Evolutionary conservation across 352 stramenopile genomes (phyloP).

Genomic region (Phytophthora pini): DNA sequence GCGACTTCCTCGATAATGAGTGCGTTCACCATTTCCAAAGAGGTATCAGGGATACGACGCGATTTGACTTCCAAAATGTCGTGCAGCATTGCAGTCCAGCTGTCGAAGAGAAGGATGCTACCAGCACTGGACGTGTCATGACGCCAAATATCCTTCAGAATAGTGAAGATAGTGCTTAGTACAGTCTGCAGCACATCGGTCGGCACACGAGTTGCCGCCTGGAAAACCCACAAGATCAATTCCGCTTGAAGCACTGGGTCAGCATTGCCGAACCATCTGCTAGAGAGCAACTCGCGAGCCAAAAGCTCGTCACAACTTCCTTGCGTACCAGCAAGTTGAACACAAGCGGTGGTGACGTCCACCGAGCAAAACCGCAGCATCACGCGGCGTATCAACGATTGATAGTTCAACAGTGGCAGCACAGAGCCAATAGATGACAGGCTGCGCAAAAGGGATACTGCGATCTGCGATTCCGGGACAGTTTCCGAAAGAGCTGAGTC

Average conservation of each 20-base stretch:
- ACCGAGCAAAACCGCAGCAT: constrained; percentile 38
- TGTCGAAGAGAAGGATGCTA: constrained; percentile 34
- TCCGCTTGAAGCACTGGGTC: constrained; percentile 27
- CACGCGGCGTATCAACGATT: constrained; percentile 33
- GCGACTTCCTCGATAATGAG: constrained; percentile 28
- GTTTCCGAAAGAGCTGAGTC: neutral
- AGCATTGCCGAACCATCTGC: constrained; percentile 28
- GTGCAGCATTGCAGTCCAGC: constrained; percentile 35
- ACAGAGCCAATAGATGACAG: constrained; percentile 26
- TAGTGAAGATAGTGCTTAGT: constrained; percentile 22
- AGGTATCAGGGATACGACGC: constrained; percentile 18
- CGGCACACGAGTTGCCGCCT: constrained; percentile 30
- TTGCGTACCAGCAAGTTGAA: constrained; percentile 47
- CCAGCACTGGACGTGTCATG: constrained; percentile 11
- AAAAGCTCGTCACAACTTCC: constrained; percentile 45
- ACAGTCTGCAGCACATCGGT: constrained; percentile 23
- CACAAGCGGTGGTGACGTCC: constrained; percentile 29
- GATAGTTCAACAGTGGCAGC: constrained; percentile 43
- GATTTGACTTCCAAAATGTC: constrained; percentile 17
- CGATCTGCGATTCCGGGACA: constrained; percentile 11
- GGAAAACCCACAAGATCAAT: constrained; percentile 27
- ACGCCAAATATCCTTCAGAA: constrained; percentile 34
- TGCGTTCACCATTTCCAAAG: constrained; percentile 24
- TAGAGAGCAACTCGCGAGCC: constrained; percentile 28
- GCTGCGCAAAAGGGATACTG: constrained; percentile 36